Evolutionary conservation across 176 grass and related monocot species (phyloP).

Genomic region (Urochloa ruziziensis): DNA sequence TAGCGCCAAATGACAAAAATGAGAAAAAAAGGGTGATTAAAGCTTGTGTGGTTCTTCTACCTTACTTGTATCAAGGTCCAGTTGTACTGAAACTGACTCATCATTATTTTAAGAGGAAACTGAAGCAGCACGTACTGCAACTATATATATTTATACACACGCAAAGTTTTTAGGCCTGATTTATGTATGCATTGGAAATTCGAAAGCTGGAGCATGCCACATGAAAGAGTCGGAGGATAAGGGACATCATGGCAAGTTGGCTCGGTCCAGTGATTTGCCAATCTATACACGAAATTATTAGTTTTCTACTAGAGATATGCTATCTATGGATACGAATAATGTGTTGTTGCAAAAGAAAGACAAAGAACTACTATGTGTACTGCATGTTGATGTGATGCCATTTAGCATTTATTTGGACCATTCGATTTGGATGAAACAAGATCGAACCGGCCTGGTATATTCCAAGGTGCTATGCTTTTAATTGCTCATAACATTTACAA

Average conservation of each 20-base stretch:
- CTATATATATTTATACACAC: neutral
- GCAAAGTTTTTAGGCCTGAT: neutral
- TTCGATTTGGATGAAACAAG: neutral
- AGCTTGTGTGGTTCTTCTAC: neutral
- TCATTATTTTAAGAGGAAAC: neutral
- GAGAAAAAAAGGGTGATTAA: neutral
- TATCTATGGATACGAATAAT: neutral
- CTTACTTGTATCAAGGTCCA: neutral
- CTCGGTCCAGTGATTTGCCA: slow-evolving; percentile 11
- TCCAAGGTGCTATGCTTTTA: neutral
- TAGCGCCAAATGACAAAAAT: neutral
- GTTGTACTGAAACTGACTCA: neutral
- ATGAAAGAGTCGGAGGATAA: neutral
- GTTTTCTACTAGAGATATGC: slow-evolving; percentile 1
- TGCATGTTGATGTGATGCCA: neutral
- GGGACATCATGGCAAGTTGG: slow-evolving; percentile 18
- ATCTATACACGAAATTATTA: neutral
- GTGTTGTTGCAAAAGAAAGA: neutral
- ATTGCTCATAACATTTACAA: neutral
- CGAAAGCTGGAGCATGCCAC: neutral
- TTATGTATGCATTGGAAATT: neutral
- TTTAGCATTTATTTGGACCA: neutral
- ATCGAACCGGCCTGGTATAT: neutral
- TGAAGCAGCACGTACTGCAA: neutral
- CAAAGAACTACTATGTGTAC: neutral